Evolutionary conservation across 805 yeast genomes (phyloP), one percentile per base, ranked within the genome.

Genomic region (Lachancea fermentati): DNA sequence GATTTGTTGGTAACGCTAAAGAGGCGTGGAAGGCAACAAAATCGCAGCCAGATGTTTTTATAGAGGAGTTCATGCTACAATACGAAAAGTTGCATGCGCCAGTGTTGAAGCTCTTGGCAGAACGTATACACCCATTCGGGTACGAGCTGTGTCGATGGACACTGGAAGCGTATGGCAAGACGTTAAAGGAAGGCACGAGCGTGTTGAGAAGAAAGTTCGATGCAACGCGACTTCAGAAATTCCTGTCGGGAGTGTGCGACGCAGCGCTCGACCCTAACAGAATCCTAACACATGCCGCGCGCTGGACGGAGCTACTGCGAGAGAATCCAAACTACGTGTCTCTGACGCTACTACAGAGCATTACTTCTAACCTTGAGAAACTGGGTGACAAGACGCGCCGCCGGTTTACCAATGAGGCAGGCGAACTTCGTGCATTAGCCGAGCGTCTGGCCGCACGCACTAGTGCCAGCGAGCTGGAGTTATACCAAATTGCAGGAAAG

Each of bases 101-200:
- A 15, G 26, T 39, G 19, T 28, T 39, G 16, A 34, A 30, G 25
- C 34, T 39, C 13, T 18, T 39, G 28, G 30, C 38, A 11, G 28
- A 19, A 4, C 34, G 42, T 8, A 39, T 39, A 12, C 34, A 39
- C 26, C 17, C 38, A 3, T 39, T 39, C 25, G 34, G 34, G 8
- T 39, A 15, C 30, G 42, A 39, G 17, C 31, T 39, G 38, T 33
- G 37, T 13, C 29, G 42, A 11, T 39, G 42, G 42, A 11, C 34
- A 5, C 19, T 33, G 15, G 31, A 30, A 15, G 32, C 30, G 14
- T 39, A 34, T 28, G 34, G 30, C 13, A 12, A 15, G n/a, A 11
- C 34, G 15, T 13, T 39, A 15, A 33, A 34, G 17, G 13, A 26
- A 13, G 30, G 28, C 13, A 34, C 15, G 14, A 30, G 31, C 24